These are phyloP conservation scores for Trametopsis cervina DNA, from an alignment of 768 basidiomycete genomes.

Conservation along the genomic window DNA sequence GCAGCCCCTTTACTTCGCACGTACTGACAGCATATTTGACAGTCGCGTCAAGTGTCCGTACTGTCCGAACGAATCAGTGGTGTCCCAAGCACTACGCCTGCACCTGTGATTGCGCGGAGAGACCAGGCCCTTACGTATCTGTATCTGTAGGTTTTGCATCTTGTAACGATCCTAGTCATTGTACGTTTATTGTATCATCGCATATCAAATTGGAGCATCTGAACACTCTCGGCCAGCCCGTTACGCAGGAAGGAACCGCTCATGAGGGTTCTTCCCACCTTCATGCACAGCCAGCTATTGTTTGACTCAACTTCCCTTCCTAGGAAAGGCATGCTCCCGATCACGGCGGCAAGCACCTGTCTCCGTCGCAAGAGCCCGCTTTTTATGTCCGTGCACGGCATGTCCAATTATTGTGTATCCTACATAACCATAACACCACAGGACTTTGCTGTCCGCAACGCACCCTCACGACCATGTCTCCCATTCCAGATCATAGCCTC, in stretches of 20 bases:
- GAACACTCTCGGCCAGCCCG: slow-evolving; percentile 3
- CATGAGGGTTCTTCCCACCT: not conserved
- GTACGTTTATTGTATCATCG: slow-evolving; percentile 7
- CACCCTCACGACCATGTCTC: no score
- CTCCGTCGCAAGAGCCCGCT: no score
- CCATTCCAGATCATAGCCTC: no score
- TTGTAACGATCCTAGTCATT: not conserved
- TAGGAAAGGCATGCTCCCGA: no score
- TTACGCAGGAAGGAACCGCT: not conserved
- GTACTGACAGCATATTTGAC: slow-evolving; percentile 5
- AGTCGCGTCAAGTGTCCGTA: slow-evolving; percentile 97
- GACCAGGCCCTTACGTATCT: slow-evolving; percentile 1
- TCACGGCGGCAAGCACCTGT: no score
- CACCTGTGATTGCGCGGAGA: slow-evolving; percentile 41
- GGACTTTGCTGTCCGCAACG: no score
- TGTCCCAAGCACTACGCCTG: slow-evolving; percentile 51
- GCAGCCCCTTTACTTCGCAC: no score
- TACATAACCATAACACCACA: no score
- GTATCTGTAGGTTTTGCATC: slow-evolving; percentile 8
- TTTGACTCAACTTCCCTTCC: slow-evolving; percentile 5
- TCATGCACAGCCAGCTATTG: not conserved
- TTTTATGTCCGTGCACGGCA: no score
- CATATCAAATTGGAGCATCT: slow-evolving; percentile 6
- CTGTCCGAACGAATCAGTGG: slow-evolving; percentile 76
- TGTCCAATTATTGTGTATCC: no score